Conservation (phyloP, 2,329 filamentous ascomycete species). For the Clarireedia hainanense region DNA sequence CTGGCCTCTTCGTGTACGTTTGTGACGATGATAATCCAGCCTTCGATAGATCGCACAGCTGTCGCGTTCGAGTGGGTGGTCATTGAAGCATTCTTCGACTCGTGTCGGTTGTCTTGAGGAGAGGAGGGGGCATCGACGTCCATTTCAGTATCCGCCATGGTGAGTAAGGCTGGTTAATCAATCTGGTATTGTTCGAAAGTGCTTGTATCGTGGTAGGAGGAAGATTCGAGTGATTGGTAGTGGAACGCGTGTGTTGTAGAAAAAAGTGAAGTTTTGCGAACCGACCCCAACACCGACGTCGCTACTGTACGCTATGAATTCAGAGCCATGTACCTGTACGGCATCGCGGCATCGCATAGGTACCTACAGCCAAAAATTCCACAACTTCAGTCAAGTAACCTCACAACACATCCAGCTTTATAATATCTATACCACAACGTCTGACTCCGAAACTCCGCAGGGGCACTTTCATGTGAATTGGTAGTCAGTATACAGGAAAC, state of each 20-base stretch:
- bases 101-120: constrained; percentile 41
- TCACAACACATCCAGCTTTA: neutral
- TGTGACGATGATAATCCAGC: constrained; percentile 81
- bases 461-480: neutral
- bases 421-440: neutral
- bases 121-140: constrained; percentile 31
- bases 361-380: neutral
- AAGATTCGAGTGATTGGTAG: neutral
- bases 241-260: neutral
- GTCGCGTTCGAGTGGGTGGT: constrained; percentile 67
- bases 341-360: neutral
- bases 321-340: neutral
- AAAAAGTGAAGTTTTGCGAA: neutral
- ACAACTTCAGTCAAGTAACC: neutral
- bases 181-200: no score
- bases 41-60: constrained; percentile 79
- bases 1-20: constrained; percentile 84
- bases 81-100: constrained; percentile 55
- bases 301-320: neutral
- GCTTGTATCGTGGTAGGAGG: no score
- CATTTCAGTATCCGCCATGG: constrained; percentile 40
- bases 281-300: neutral
- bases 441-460: neutral
- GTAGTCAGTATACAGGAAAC: neutral
- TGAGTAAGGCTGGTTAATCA: constrained; percentile 1